Base-by-base conservation (phyloP, 345 rosid genomes). In the Salix viminalis region DNA sequence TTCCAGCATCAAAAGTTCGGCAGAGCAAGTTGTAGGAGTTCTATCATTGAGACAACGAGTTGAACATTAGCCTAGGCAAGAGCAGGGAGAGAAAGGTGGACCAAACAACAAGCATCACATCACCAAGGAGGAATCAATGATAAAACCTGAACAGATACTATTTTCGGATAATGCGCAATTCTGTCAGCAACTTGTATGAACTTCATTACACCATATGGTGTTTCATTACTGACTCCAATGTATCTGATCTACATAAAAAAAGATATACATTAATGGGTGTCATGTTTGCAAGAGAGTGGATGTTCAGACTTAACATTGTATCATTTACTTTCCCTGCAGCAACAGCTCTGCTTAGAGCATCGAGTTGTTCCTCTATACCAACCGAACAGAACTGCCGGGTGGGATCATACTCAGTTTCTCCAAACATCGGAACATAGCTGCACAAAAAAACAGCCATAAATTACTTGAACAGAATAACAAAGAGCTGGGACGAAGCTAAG, bases 341-440 rank as follows among this genome's bases (percentile, higher is more conserved):
- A 78, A 86, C 82, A 65, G 89, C 91, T 76, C 72, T 80, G 71
- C 86, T 79, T 75, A 88, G 90, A 37, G 87, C 88, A 84, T 78
- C 87, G 75, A 87, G 89, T 76, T 88, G 91, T 81, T 90, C 90
- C 79, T 88, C 91, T 67, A 85, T 75, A 36, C 81, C 18, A 79
- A 88, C 75, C 39, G 90, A 83, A 30, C 61, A 69, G 67, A 79
- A 86, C 66, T 85, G 91, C 34, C 73, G 79, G 65, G 71, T 78
- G 10, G 88, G 86, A 78, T 90, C 80, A 72, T 87, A 87, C 70
- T 86, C 89, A 12, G 75, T 75, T 78, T 90, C 88, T 77, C 94
- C 94, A 81, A 90, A 90, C 90, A 86, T 86, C 4, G 88, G 90
- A 78, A 88, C 89, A 79, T 86, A 87, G 41, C 90, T 88, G 52